Base-by-base conservation (phyloP, 805 yeast genomes). In the Candida corydali region DNA sequence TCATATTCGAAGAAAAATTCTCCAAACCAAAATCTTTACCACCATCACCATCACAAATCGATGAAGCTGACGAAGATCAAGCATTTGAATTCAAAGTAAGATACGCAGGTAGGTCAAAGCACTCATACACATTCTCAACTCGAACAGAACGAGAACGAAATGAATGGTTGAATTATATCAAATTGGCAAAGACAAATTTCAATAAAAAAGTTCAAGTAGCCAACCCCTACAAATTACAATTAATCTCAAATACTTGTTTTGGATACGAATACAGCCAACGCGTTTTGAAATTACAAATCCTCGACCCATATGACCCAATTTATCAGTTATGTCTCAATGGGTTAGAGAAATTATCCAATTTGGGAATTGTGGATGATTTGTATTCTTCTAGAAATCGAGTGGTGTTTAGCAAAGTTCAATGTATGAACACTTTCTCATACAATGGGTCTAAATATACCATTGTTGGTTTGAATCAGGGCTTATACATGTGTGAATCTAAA, bases 381-480 rank as follows among this genome's bases (percentile, higher is more conserved):
- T 39, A 36, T 17, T 46, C 43, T 31, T 36, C 57, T 2, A 43
- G 44, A 20, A 49, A 46, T 32, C 53, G 49, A 34, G 42, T 64
- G 19, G 57, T 60, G 0, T 55, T 57, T 44, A 55, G 73, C 51
- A 50, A 53, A 17, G 57, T 73, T 2, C 57, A 65, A 22, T 71
- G 78, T 37, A 60, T 75, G 3, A 61, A 68, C 1, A 51, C 67
- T 17, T 73, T 85, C 42, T 54, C 50, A 10, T 70, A 64, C 46
- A 67, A 70, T 19, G 71, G 68, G 3, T 64, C 65, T 16, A 59
- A 50, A 8, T 80, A 71, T 41, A 55, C 68, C 28, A 54, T 84
- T 2, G 52, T 82, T 15, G 95, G 93, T 1, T 64, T 83, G 3
- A 69, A 69, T 1, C 59, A 66, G 36, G 95, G 96, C 0, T 57